Percentiles rank a stretch among this genome's conserved stretches.
phyloP scores from a whole-genome alignment of 1,284 basidiomycete genomes.

The Porodaedalea pini region DNA sequence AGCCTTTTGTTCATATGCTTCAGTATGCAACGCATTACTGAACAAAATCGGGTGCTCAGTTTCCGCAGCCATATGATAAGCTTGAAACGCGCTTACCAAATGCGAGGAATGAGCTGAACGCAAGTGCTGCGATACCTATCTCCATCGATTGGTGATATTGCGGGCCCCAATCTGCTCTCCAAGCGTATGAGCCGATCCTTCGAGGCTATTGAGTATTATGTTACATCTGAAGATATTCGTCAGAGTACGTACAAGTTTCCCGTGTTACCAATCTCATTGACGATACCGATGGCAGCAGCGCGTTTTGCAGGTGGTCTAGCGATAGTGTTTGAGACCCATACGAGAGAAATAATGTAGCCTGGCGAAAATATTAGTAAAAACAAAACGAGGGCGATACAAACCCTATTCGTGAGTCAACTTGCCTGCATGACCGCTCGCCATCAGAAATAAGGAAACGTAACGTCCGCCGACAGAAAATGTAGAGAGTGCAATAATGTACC shows the following conservation, averaged over 20 bases:
- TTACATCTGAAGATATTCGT: conserved; percentile 14
- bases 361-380: background rate
- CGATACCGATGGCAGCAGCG: conserved; percentile 43
- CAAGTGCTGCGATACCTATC: conserved; percentile 33
- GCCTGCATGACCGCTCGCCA: conserved; percentile 37
- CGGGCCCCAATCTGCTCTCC: conserved; percentile 38
- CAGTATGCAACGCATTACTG: conserved; percentile 37
- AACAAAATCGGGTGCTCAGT: too few species aligned
- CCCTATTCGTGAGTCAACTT: background rate
- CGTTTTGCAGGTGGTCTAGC: conserved; percentile 62
- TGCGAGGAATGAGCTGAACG: conserved; percentile 29
- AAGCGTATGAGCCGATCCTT: conserved; percentile 37
- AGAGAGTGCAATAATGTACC: conserved; percentile 57
- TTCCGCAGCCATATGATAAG: too few species aligned
- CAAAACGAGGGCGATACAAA: background rate
- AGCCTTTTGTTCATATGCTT: conserved; percentile 34
- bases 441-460: conserved; percentile 64
- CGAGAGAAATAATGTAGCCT: conserved; percentile 49
- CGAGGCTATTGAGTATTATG: background rate
- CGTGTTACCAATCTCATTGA: conserved; percentile 40
- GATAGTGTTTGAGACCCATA: conserved; percentile 62
- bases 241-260: conserved; percentile 27
- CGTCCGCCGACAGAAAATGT: conserved; percentile 53
- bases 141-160: conserved; percentile 38
- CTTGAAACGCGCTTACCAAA: conserved; percentile 30